phyloP scores from a whole-genome alignment of 2,329 filamentous ascomycete genomes.

The Thermoascus crustaceus region DNA sequence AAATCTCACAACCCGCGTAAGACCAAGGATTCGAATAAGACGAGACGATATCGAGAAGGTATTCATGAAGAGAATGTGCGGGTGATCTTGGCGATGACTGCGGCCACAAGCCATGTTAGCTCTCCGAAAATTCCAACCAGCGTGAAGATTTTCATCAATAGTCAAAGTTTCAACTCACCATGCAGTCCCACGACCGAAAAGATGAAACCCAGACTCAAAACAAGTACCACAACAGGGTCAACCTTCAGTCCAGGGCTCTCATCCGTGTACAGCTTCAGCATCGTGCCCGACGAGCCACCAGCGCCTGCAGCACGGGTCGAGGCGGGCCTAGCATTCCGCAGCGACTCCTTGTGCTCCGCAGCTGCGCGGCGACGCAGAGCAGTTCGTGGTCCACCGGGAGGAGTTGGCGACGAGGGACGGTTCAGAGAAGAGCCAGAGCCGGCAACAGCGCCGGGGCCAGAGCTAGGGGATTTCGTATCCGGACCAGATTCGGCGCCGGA shows the following conservation, averaged over 20 bases:
- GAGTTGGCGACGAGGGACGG: constrained; percentile 76
- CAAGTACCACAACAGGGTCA: constrained; percentile 93
- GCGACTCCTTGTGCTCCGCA: constrained; percentile 94
- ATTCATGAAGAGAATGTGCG: constrained; percentile 64
- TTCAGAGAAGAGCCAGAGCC: constrained; percentile 61
- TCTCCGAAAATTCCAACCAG: constrained; percentile 7
- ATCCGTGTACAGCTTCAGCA: constrained; percentile 98
- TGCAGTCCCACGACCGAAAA: constrained; percentile 97
- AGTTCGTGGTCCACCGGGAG: constrained; percentile 88
- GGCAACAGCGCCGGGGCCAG: constrained; percentile 40
- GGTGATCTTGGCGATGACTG: constrained; percentile 93
- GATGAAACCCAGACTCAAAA: constrained; percentile 95
- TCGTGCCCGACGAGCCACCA: constrained; percentile 92
- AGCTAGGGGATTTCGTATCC: constrained; percentile 30
- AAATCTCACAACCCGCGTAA: background rate
- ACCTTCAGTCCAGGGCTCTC: constrained; percentile 96
- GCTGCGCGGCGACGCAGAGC: constrained; percentile 92
- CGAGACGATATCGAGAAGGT: constrained; percentile 1
- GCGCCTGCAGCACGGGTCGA: constrained; percentile 91
- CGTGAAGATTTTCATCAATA: background rate
- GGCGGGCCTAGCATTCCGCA: constrained; percentile 84
- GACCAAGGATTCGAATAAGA: background rate
- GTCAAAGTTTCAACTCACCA: constrained; percentile 54
- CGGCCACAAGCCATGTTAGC: constrained; percentile 14
- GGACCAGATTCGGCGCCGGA: constrained; percentile 39